phyloP scores from a whole-genome alignment of 768 basidiomycete genomes.

The Myochromella boudieri region DNA sequence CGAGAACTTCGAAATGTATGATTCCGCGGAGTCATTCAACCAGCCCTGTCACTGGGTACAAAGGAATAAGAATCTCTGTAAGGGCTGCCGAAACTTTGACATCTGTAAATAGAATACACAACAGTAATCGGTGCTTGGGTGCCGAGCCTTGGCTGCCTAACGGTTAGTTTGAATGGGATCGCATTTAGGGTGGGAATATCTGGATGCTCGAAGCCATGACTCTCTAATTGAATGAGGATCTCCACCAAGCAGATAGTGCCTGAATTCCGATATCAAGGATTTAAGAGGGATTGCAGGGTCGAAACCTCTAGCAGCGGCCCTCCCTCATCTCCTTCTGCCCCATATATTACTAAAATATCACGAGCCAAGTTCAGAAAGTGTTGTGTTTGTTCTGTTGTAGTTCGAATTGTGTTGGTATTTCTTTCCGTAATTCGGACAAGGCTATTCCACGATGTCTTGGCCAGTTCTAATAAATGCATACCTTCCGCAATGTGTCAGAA shows the following conservation, averaged over 20 bases:
- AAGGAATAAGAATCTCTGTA: background rate
- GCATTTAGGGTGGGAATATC: conserved; percentile 6
- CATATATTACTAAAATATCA: conserved; percentile 45
- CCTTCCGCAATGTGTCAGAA: conserved; percentile 39
- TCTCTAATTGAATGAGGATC: no score
- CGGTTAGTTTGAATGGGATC: background rate
- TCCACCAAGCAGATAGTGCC: no score
- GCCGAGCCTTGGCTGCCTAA: no score
- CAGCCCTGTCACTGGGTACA: no score
- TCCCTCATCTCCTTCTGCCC: conserved; percentile 60
- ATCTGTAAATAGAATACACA: background rate
- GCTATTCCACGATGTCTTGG: conserved; percentile 79
- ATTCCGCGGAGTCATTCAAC: no score
- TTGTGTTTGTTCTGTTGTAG: conserved; percentile 27
- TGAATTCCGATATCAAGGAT: conserved; percentile 4
- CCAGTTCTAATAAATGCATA: conserved; percentile 71
- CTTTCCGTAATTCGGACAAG: conserved; percentile 33
- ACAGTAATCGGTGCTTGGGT: no score
- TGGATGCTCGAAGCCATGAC: background rate
- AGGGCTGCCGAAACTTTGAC: conserved; percentile 1
- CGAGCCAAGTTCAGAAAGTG: conserved; percentile 40
- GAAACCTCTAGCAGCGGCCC: conserved; percentile 59
- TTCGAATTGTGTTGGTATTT: conserved; percentile 16
- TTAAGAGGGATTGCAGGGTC: conserved; percentile 37
- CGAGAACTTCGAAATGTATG: no score